These are phyloP conservation scores for Capsella rubella DNA, from an alignment of 441 rosid species.

Conservation along the genomic window DNA sequence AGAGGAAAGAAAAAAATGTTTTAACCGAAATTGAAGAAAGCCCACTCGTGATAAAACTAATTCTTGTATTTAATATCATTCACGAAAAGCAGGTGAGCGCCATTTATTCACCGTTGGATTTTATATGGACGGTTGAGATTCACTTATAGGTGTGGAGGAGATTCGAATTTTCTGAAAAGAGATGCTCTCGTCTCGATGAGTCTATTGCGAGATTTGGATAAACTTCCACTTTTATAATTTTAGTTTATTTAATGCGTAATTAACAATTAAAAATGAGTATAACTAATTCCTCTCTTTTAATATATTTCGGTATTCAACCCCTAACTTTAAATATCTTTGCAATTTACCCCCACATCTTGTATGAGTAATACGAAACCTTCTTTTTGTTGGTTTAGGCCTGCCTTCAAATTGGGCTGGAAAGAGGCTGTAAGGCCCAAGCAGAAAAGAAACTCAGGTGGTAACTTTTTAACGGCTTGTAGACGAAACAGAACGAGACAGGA, in stretches of 20 bases:
- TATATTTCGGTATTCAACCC: neutral
- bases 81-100: slow-evolving; percentile 12
- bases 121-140: slow-evolving; percentile 25
- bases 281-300: neutral
- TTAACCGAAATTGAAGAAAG: slow-evolving; percentile 36
- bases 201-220: slow-evolving; percentile 16
- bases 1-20: neutral
- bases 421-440: neutral
- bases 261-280: neutral
- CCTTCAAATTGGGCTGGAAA: neutral
- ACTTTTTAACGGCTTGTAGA: neutral
- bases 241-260: neutral
- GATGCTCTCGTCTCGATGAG: slow-evolving; percentile 28
- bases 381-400: neutral
- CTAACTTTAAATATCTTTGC: neutral
- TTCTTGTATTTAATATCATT: slow-evolving; percentile 16
- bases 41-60: neutral
- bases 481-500: neutral
- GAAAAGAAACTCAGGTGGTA: neutral
- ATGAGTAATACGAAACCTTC: neutral
- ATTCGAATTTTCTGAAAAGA: slow-evolving; percentile 32
- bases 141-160: slow-evolving; percentile 21
- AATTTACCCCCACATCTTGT: neutral
- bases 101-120: slow-evolving; percentile 26
- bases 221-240: slow-evolving; percentile 4